These are phyloP conservation scores for Paracoccidioides lutzii DNA, from an alignment of 2,329 filamentous ascomycete species.

Conservation along the genomic window DNA sequence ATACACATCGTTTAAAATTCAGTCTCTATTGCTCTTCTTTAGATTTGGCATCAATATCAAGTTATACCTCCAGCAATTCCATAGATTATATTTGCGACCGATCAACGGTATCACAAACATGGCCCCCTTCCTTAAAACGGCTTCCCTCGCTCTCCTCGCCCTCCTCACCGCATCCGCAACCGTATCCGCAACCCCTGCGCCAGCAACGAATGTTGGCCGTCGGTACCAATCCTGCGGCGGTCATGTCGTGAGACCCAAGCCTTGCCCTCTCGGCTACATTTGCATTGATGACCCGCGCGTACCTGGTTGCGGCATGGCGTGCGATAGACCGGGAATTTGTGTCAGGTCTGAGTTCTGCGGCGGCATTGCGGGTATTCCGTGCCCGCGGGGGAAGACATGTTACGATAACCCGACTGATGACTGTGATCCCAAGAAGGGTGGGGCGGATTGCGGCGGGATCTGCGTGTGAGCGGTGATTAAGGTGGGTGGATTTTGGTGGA, in stretches of 20 bases:
- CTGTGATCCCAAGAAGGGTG: slow-evolving; percentile 1
- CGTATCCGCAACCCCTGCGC: not conserved
- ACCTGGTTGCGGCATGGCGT: not conserved
- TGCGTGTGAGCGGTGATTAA: not conserved
- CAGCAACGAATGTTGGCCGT: not conserved
- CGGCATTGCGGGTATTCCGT: not conserved
- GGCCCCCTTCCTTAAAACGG: not conserved
- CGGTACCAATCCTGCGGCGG: not conserved
- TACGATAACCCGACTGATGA: not conserved
- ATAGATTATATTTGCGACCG: not conserved
- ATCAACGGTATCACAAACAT: not conserved
- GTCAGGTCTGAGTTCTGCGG: not conserved
- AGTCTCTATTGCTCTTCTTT: no score
- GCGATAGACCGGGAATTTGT: not conserved
- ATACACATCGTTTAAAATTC: not conserved
- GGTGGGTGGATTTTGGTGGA: not conserved
- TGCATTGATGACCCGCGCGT: not conserved
- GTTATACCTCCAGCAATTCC: not conserved
- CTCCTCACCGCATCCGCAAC: not conserved
- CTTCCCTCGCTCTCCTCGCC: not conserved
- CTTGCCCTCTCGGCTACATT: not conserved
- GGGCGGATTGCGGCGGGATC: slow-evolving; percentile 3
- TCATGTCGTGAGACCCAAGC: not conserved
- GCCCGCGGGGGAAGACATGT: not conserved
- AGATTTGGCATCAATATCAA: not conserved